Evolutionary conservation across 257 asterid species (phyloP).

Genomic region (Nicotiana sylvestris): DNA sequence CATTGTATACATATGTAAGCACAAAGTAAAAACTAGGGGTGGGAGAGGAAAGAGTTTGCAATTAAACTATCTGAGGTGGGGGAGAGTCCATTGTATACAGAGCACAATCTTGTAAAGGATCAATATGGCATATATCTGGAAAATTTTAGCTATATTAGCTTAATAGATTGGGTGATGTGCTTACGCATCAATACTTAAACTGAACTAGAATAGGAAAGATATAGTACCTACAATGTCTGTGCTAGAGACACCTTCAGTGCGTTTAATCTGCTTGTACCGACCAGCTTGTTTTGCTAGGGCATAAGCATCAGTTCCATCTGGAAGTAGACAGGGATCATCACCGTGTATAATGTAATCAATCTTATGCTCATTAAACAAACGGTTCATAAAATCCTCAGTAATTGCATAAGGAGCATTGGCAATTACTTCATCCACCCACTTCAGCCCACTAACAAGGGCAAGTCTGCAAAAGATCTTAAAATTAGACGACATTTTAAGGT

Average conservation of each 20-base stretch:
- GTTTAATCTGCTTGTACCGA: conserved; percentile 24
- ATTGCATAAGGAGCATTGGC: conserved; percentile 18
- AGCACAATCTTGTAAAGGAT: not conserved
- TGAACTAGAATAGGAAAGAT: conserved; percentile 27
- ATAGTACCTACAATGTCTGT: conserved; percentile 23
- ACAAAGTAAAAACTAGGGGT: not conserved
- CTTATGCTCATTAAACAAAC: conserved; percentile 13
- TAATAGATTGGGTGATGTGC: conserved; percentile 5
- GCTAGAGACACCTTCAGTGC: conserved; percentile 28
- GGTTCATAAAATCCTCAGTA: conserved; percentile 26
- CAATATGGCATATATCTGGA: not conserved
- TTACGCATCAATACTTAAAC: not conserved
- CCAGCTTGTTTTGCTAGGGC: conserved; percentile 21
- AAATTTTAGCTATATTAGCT: not conserved
- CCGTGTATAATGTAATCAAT: conserved; percentile 25
- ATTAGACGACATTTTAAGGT: conserved; percentile 17
- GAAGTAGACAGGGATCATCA: conserved; percentile 22
- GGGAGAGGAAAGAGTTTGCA: not conserved
- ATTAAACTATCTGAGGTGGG: not conserved
- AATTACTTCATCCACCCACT: conserved; percentile 23
- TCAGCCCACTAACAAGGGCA: conserved; percentile 19
- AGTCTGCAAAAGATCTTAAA: conserved; percentile 26
- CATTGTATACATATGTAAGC: conserved; percentile 2
- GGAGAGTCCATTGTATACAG: not conserved
- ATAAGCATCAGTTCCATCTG: conserved; percentile 25